Evolutionary conservation across 495 filamentous ascomycete species (phyloP), one percentile per base, ranked within the genome.

Genomic region (Aspergillus haitiensis): DNA sequence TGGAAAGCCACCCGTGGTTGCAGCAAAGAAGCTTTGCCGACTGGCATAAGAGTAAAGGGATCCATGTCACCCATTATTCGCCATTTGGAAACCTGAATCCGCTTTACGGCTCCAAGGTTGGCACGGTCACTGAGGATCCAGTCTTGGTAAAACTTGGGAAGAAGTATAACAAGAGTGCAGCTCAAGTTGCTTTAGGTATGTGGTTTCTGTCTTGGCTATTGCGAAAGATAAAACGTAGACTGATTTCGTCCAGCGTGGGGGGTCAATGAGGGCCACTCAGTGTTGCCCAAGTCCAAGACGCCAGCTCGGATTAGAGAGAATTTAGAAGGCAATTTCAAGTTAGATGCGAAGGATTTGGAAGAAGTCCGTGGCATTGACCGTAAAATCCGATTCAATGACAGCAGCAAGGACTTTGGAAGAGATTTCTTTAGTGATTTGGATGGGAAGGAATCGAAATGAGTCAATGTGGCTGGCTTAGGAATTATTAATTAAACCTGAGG

Each of bases 71-170:
- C 40, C 83, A 84, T 31, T 90, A 89, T 68, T 86, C 82, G 13
- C 86, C 87, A 2, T 86, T 91, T 34, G 89, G 86, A 37, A 91
- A 92, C 67, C 83, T 84, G 68, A 90, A 90, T 64, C 73, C 80
- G 49, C 74, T 82, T 18, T 92, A 90, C 64, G 79, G 73, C 10
- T 70, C 75, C 52, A 72, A 78, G 21, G 69, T 83, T 62, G 78
- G 73, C 1, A 82, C 83, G 62, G 58, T 88, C 15, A 84, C 87
- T 57, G 80, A 89, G 7, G 85, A 89, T 48, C 81, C 85, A 0
- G 75, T 79, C 1, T 71, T 89, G 33, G 75, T 75, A 11, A 78
- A 84, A 42, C 79, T 90, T 55, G 87, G 83, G 5, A 78, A 84
- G 72, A 84, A 83, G 61, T 81, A 89, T 61, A 72, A 76, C 53